Evolutionary conservation across 306 rosid genomes (phyloP).

Genomic region (Prunus davidiana): DNA sequence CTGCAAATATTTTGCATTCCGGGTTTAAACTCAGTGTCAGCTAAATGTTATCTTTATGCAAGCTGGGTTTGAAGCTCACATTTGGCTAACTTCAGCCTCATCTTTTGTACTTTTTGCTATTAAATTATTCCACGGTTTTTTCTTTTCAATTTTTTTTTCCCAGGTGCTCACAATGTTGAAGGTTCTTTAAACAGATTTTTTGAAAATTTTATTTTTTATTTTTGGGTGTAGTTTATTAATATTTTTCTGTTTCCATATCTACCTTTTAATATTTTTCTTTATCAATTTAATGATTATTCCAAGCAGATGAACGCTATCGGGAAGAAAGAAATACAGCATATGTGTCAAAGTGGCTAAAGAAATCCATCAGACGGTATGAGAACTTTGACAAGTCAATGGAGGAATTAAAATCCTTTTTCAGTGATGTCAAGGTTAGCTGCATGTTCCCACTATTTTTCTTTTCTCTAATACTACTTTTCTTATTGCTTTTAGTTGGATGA

Average conservation of each 20-base stretch:
- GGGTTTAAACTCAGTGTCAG: neutral
- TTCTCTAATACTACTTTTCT: neutral
- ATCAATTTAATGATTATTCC: constrained; percentile 20
- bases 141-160: neutral
- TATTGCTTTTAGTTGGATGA: constrained; percentile 11
- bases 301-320: constrained; percentile 84
- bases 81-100: neutral
- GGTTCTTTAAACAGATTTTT: neutral
- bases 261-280: neutral
- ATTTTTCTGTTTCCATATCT: neutral
- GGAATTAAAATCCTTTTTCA: constrained; percentile 69
- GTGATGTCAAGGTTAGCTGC: constrained; percentile 53
- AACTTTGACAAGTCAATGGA: constrained; percentile 51
- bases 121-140: neutral
- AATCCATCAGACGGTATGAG: constrained; percentile 52
- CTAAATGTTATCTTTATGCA: neutral
- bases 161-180: neutral
- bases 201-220: neutral
- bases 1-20: neutral
- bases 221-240: neutral
- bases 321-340: constrained; percentile 69
- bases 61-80: neutral
- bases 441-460: constrained; percentile 14
- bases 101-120: neutral
- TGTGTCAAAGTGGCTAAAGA: constrained; percentile 93